These are phyloP conservation scores for Phytophthora capsici DNA, from an alignment of 352 stramenopile species.

Conservation along the genomic window DNA sequence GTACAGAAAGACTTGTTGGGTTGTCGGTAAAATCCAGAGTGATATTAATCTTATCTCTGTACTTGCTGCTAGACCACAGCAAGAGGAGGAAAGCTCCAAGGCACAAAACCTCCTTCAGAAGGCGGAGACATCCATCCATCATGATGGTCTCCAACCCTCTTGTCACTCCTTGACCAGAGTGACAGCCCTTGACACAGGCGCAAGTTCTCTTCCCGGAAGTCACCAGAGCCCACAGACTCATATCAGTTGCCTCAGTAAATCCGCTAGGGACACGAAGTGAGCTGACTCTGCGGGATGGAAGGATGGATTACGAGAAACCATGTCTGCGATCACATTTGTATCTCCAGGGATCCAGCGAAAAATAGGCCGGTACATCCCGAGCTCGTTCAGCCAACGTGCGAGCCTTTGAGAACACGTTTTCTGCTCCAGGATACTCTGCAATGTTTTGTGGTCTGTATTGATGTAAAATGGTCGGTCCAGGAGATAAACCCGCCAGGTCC, in stretches of 20 bases:
- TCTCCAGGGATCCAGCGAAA: neutral
- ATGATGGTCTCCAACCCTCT: no score
- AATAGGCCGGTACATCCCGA: neutral
- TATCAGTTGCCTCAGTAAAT: neutral
- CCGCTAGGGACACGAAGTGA: neutral
- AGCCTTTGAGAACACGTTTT: neutral
- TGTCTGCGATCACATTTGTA: neutral
- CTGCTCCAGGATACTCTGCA: neutral
- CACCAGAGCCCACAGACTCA: no score
- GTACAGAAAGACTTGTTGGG: no score
- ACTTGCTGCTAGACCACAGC: no score
- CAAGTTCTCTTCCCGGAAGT: no score
- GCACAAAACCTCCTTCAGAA: no score
- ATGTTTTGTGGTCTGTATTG: neutral
- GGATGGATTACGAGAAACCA: neutral
- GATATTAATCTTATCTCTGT: no score
- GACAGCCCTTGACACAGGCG: no score
- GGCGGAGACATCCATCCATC: no score
- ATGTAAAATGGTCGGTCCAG: constrained; percentile 5
- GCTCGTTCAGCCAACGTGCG: neutral
- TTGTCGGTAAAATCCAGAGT: no score
- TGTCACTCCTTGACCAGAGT: no score
- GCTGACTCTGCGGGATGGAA: neutral
- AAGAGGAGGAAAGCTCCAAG: no score
- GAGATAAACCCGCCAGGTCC: neutral